Conservation (phyloP, 805 yeast species). For the Kazachstania kunashirensis region DNA sequence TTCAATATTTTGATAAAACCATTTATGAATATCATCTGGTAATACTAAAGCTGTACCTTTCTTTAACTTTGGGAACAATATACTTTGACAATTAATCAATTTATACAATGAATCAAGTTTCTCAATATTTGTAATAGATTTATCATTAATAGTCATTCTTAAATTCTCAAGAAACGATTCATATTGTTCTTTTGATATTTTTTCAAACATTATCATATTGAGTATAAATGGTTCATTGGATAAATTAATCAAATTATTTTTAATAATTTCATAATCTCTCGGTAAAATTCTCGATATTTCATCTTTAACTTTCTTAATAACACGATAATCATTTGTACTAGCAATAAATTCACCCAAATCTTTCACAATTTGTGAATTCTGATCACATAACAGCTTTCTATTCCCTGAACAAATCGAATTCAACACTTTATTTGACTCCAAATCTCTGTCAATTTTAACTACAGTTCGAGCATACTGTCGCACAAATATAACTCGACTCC, state of each 20-base stretch:
- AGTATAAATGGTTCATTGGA: background rate
- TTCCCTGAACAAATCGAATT: too few relatives aligned
- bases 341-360: too few relatives aligned
- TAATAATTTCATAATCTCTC: background rate
- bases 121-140: background rate
- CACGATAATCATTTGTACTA: too few relatives aligned
- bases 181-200: background rate
- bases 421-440: too few relatives aligned
- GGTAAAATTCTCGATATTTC: background rate
- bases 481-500: too few relatives aligned
- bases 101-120: constrained; percentile 13
- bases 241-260: background rate
- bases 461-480: too few relatives aligned
- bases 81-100: constrained; percentile 15
- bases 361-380: too few relatives aligned
- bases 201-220: background rate
- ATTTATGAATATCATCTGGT: constrained; percentile 19
- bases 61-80: constrained; percentile 10
- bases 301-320: background rate
- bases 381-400: too few relatives aligned
- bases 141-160: background rate
- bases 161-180: background rate
- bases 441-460: too few relatives aligned
- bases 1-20: constrained; percentile 20
- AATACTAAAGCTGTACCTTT: constrained; percentile 9